Base-by-base conservation (phyloP, 2,329 filamentous ascomycete genomes). In the Fonsecaea pugnacius region DNA sequence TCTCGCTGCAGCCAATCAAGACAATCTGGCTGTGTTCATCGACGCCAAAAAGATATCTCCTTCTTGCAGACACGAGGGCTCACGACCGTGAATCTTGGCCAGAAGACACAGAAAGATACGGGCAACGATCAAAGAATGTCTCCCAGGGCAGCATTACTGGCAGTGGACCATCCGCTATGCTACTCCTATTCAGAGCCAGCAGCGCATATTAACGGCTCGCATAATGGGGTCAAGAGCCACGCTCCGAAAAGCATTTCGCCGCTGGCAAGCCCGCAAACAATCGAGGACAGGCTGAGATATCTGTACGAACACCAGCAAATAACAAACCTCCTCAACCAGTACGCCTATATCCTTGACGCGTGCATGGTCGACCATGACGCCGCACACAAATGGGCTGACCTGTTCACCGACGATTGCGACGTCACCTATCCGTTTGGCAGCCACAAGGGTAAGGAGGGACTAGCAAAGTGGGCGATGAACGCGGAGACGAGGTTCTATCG, bases 301-400 rank as follows among this genome's bases (percentile, higher is more conserved):
- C 40, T 67, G 24, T 67, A 57, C 52, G 64, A 67, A 35, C 64
- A 55, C 12, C 56, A 74, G 9, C 79, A 77, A 0, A 76, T 91
- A 21, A 83, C 81, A 18, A 75, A 74, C 7, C 73, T 83, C 33
- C 73, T 91, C 3, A 85, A 91, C 70, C 76, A 74, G 2, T 91
- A 67, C 38, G 64, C 56, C n/a, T 67, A 67, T 50, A 48, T 55
- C 27, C 62, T 67, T 33, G 64, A 67, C 27, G 46, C 50, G 14
- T 60, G 56, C 50, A 67, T 67, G 61, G 62, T 64, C 9, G 40
- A 64, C 38, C 58, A 40, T 24, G 16, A 8, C 5, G 57, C 57
- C 5, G 58, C 62, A 2, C 35, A 67, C 8, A 51, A 24, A 7
- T 67, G 64, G 64, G 62, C 46, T 1, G 50, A 24, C 18, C 62